Evolutionary conservation across 2,329 filamentous ascomycete genomes (phyloP), one percentile per base, ranked within the genome.

Genomic region (Fusarium miscanthi): DNA sequence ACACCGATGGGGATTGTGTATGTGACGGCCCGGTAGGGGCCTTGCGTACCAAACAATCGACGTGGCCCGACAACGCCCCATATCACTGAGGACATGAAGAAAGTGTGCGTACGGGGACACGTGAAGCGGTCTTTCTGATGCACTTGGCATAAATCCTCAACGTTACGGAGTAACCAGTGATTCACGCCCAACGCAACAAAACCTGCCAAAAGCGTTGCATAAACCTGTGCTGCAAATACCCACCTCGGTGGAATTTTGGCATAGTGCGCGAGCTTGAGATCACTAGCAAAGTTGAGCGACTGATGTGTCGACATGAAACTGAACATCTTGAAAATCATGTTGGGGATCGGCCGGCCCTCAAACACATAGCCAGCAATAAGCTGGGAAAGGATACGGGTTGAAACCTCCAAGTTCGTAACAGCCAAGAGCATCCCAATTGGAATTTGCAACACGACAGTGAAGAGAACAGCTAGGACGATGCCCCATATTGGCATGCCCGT

Each of bases 251-350:
- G 86, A 6, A 85, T 83, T 77, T 85, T 86, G 84, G 90, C 90
- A 80, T 92, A 92, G 78, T 91, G 89, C 19, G 86, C 89, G 2
- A 90, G 81, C 76, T 90, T 91, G 70, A 91, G 83, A 72, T 91
- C 88, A 73, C 88, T 85, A 6, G 84, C 80, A 76, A 91, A 91
- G 76, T 85, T 87, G 53, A 91, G 82, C 0, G 87, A 88, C 77
- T 91, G 88, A 25, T 84, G 84, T 83, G 90, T 90, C 76, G 85
- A 87, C 66, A 91, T 87, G 75, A 89, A 91, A 56, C 89, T 88
- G 69, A 89, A 92, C 67, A 88, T 90, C 79, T 91, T 92, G 84
- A 92, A 92, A 77, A 92, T 85, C 90, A 93, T 92, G 84, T 92
- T 89, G 10, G 89, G 89, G 49, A 93, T 84, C 2, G 90, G 89